Base-by-base conservation (phyloP, 2,329 filamentous ascomycete species). In the Dissoconium aciculare region DNA sequence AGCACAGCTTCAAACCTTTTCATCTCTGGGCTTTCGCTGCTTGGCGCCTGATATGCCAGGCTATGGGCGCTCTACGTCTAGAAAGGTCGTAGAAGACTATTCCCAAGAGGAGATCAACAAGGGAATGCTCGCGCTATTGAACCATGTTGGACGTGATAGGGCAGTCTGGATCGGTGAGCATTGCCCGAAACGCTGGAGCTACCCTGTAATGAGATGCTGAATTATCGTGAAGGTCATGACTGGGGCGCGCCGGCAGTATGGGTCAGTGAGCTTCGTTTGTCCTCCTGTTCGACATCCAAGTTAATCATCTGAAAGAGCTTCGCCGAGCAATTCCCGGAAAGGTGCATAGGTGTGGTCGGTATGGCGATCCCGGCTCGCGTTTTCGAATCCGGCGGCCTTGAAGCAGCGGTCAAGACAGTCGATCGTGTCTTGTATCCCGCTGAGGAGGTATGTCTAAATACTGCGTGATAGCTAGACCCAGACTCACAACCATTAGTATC, bases 81-180 rank as follows among this genome's bases (percentile, higher is more conserved):
- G 49, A 34, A 33, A 43, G 12, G 40, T 44, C 24, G 44, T 35
- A 11, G 41, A 45, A 28, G 50, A 47, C 11, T 57, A 56, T 39
- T 38, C 46, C 8, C 37, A 54, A 17, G 43, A 54, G 30, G 37
- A 31, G 45, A 41, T 41, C 36, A 42, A 41, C 34, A 32, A 33
- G 31, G 47, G 41, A 34, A 42, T 58, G 41, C 36, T 52, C 13
- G 47, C 60, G 47, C 41, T 64, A 42, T 41, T 63, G 35, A 49
- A 53, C 44, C 25, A 58, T 39, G 31, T 59, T 32, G 37, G 51
- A 11, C 43, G 60, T 12, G 35, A 46, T 0, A 51, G 52, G 5
- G 62, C 61, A 2, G 43, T 67, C n/a, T 67, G 64, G 61, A 46
- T 64, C 17, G 60, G 19, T 23, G n/a, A 23, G n/a, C n/a, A n/a